These are phyloP conservation scores for Tagetes patula DNA, from an alignment of 129 eudicot genomes.

Conservation along the genomic window DNA sequence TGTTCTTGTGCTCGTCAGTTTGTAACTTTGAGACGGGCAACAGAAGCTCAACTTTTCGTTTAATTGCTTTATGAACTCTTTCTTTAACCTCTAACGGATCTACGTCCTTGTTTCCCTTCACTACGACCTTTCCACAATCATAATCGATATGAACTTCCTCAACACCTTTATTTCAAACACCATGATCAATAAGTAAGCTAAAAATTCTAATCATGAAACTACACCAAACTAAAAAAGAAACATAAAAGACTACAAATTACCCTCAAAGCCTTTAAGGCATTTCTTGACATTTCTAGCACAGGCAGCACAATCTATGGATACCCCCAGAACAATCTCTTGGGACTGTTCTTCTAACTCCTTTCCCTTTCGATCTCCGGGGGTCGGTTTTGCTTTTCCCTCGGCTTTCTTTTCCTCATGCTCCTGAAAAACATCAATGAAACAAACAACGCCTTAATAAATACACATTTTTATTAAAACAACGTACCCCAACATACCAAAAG, in stretches of 20 bases:
- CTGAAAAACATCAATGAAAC: conserved; percentile 20
- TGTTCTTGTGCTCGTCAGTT: too few relatives aligned
- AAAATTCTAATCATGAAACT: neutral
- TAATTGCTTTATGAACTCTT: conserved; percentile 66
- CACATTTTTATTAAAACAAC: neutral
- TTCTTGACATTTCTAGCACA: conserved; percentile 64
- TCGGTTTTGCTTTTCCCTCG: conserved; percentile 28
- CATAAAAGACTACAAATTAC: conserved; percentile 24
- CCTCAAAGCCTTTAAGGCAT: conserved; percentile 63
- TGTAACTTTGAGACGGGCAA: too few relatives aligned
- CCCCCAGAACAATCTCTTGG: conserved; percentile 56
- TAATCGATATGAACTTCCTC: conserved; percentile 74
- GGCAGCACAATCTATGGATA: conserved; percentile 73
- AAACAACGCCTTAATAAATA: neutral
- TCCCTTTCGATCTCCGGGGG: conserved; percentile 23
- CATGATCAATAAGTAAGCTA: neutral
- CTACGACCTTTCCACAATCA: conserved; percentile 70
- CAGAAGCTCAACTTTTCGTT: conserved; percentile 83
- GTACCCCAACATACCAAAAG: too few relatives aligned
- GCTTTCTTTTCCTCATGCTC: conserved; percentile 7
- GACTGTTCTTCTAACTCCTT: conserved; percentile 35
- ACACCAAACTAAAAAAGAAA: neutral
- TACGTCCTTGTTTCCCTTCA: conserved; percentile 70
- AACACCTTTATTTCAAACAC: conserved; percentile 48
- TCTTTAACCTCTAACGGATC: conserved; percentile 70